Conservation (phyloP, 495 filamentous ascomycete genomes). For the Recurvomyces mirabilis region DNA sequence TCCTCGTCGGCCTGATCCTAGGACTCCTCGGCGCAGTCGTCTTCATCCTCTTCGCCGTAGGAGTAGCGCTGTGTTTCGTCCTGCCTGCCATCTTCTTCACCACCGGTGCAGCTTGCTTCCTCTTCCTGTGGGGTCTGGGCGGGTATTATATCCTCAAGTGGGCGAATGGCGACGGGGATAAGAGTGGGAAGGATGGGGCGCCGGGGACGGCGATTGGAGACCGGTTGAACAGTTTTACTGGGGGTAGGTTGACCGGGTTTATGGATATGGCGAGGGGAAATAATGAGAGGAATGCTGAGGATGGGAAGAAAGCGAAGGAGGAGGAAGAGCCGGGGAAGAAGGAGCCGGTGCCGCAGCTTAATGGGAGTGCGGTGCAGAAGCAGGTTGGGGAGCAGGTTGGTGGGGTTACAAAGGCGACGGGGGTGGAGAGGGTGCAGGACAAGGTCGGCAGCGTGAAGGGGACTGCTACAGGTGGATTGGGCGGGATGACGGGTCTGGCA, state of each 20-base stretch:
- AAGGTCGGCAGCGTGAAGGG: neutral
- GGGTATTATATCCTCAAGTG: conserved; percentile 45
- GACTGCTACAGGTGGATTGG: conserved; percentile 4
- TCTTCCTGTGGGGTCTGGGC: conserved; percentile 54
- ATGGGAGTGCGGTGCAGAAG: conserved; percentile 8
- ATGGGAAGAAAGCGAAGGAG: conserved; percentile 8
- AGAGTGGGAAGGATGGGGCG: conserved; percentile 20
- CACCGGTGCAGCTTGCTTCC: conserved; percentile 39
- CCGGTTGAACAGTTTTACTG: conserved; percentile 28
- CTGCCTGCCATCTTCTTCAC: conserved; percentile 53
- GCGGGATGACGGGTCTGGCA: neutral
- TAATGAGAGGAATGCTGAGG: conserved; percentile 3
- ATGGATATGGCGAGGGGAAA: conserved; percentile 20
- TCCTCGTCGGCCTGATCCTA: conserved; percentile 41
- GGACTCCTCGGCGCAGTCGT: conserved; percentile 38
- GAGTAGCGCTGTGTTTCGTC: conserved; percentile 51
- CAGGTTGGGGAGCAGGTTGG: neutral
- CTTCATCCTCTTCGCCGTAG: conserved; percentile 51
- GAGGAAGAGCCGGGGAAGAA: conserved; percentile 1
- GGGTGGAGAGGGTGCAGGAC: conserved; percentile 1
- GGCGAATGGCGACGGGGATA: conserved; percentile 30
- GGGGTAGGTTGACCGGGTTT: conserved; percentile 29
- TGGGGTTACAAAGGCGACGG: conserved; percentile 12
- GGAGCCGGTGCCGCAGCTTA: conserved; percentile 2
- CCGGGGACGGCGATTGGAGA: conserved; percentile 28